Percentiles rank a stretch among this genome's conserved stretches.
phyloP scores from a whole-genome alignment of 176 grass and related monocot genomes.

The Calamus simplicifolius region DNA sequence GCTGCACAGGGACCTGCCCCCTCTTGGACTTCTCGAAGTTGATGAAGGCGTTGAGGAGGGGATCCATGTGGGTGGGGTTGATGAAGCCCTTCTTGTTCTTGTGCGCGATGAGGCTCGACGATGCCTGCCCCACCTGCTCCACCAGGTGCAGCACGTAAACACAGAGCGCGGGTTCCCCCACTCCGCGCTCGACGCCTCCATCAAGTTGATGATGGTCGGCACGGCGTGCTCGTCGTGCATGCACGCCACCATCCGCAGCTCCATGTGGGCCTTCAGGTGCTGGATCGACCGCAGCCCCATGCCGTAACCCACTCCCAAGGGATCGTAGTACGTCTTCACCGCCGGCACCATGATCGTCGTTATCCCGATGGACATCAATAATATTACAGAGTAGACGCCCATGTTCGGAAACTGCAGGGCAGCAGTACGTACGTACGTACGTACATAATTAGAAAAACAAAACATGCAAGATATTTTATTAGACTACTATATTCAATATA shows the following conservation, averaged over 20 bases:
- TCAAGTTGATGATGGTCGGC: constrained; percentile 1
- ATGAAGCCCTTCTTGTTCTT: constrained; percentile 20
- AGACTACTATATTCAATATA: no score
- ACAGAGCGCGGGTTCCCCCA: background rate
- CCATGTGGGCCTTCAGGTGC: constrained; percentile 2
- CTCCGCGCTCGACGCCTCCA: constrained; percentile 16
- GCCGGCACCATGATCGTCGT: constrained; percentile 5
- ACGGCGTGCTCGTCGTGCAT: constrained; percentile 15
- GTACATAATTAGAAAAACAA: no score
- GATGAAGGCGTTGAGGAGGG: constrained; percentile 13
- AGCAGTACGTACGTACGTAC: no score
- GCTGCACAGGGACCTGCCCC: constrained; percentile 5
- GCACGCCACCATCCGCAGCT: constrained; percentile 8
- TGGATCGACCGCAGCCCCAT: constrained; percentile 4
- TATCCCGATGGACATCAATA: background rate
- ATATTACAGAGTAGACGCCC: constrained; percentile 4
- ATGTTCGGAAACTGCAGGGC: constrained; percentile 5
- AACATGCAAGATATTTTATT: no score
- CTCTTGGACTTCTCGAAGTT: constrained; percentile 19
- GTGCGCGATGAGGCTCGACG: constrained; percentile 26
- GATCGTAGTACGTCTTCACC: constrained; percentile 17
- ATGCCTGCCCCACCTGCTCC: constrained; percentile 8
- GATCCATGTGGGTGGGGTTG: constrained; percentile 6
- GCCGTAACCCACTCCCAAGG: background rate
- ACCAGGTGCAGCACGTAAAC: constrained; percentile 25